A percentile compares a stretch with the other conserved stretches of the same genome.
Conservation (phyloP, 1,284 basidiomycete species). For the Irpex sp. region DNA sequence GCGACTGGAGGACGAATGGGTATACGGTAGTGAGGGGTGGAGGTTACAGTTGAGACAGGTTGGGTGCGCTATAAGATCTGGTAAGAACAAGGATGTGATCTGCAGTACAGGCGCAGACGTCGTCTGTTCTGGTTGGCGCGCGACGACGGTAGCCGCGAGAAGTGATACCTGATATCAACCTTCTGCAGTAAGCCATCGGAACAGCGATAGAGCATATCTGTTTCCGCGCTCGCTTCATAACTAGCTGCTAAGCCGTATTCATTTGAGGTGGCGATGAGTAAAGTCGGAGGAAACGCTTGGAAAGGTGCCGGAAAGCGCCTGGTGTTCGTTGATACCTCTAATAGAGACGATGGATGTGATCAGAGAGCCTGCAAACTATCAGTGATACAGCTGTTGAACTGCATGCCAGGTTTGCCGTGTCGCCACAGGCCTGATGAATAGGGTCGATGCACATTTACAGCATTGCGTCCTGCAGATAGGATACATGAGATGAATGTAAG, state of each 20-base stretch:
- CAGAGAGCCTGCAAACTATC: neutral
- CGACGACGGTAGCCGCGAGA: slow-evolving; percentile 1
- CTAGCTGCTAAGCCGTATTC: neutral
- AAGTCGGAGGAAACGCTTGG: neutral
- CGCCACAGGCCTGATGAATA: too few species aligned
- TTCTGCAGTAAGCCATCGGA: neutral
- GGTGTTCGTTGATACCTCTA: neutral
- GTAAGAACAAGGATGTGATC: neutral
- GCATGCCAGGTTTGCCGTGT: neutral
- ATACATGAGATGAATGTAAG: neutral
- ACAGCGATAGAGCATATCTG: neutral
- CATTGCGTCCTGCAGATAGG: neutral
- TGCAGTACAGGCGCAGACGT: neutral
- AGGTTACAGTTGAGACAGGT: neutral
- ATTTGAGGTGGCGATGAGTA: neutral
- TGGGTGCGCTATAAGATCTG: neutral
- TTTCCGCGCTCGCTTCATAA: neutral
- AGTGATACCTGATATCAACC: neutral
- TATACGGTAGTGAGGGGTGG: neutral
- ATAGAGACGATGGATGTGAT: neutral
- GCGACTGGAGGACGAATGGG: neutral
- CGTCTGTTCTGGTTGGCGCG: neutral
- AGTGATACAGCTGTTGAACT: neutral
- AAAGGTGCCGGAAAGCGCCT: neutral
- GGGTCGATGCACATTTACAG: neutral